Base-by-base conservation (phyloP, 1,139 yeast genomes). In the Eremothecium coryli region DNA sequence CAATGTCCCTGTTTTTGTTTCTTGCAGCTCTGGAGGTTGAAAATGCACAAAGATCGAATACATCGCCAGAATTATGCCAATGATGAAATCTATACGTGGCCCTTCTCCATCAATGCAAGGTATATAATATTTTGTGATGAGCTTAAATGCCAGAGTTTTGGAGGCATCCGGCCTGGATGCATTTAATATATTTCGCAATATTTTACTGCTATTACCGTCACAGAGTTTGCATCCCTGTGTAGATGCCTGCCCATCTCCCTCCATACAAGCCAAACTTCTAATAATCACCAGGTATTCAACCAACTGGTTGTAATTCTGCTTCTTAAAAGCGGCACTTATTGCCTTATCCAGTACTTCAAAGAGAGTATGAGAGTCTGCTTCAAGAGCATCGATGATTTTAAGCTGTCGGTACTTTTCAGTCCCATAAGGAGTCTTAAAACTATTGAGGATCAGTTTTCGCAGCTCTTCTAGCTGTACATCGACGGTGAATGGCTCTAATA, bases 11-110 rank as follows among this genome's bases (percentile, higher is more conserved):
- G 26, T 10, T 12, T 26, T 28, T 8, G 21, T 23, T 2, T 32
- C 33, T 15, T 33, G 26, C 14, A 55, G 32, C 23, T 39, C 33
- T 12, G 71, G 72, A 0, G 72, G 70, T 40, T 67, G 64, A 45
- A 53, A 76, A 22, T 73, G 70, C 4, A 64, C 55, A 38, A 74
- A 70, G 2, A 74, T 45, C 45, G 69, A 68, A 47, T 61, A 65
- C 3, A 77, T 40, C 0, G 72, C 45, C 1, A 73, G 42, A 15
- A 77, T 50, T 7, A 68, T 54, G 31, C 72, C 69, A 35, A 70
- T 60, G 3, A 56, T 41, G n/a, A 63, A 34, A 12, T 58, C 38
- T 11, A 43, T 54, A 40, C 52, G 35, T 25, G 47, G 44, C 2
- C 45, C 46, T 15, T 50, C 38, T 18, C 46, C 39, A 16, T 35